Conservation (phyloP, 2,329 filamentous ascomycete genomes). For the Drechslerella coelobrocha region DNA sequence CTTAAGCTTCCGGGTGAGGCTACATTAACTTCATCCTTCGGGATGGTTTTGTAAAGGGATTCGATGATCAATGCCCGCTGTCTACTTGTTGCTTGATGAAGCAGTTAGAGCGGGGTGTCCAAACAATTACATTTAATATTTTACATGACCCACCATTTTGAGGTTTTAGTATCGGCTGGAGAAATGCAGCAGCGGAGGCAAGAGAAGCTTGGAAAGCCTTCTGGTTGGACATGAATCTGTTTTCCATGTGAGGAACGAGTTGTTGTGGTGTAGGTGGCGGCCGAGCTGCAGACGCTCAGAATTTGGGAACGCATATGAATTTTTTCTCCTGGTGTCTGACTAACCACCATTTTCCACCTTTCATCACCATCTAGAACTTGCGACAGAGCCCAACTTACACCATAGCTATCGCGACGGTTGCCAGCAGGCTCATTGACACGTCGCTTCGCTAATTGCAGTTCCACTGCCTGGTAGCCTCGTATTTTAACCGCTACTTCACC, state of each 20-base stretch:
- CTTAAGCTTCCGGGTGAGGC: not conserved
- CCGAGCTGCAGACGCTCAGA: not conserved
- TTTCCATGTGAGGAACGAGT: not conserved
- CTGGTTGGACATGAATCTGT: slow-evolving; percentile 40
- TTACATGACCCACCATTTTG: slow-evolving; percentile 24
- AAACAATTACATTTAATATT: not conserved
- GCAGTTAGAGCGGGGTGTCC: slow-evolving; percentile 16
- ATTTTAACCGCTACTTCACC: not conserved
- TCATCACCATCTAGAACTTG: not conserved
- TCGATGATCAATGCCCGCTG: slow-evolving; percentile 38
- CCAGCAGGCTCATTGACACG: not conserved
- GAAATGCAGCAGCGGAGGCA: slow-evolving; percentile 26
- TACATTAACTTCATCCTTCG: slow-evolving; percentile 8
- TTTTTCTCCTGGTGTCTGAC: slow-evolving; percentile 5
- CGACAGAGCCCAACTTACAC: not conserved
- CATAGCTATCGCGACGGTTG: not conserved
- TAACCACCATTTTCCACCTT: not conserved
- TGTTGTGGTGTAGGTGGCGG: not conserved
- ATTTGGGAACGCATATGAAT: not conserved
- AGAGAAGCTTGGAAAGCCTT: slow-evolving; percentile 39
- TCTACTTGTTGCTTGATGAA: slow-evolving; percentile 33
- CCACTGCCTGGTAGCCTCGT: not conserved
- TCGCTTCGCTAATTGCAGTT: not conserved
- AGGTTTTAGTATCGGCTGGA: slow-evolving; percentile 44
- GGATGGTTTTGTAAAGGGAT: slow-evolving; percentile 28